These are phyloP conservation scores for Balamuthia mandrillaris DNA, from an alignment of 208 protist species.

Conservation along the genomic window DNA sequence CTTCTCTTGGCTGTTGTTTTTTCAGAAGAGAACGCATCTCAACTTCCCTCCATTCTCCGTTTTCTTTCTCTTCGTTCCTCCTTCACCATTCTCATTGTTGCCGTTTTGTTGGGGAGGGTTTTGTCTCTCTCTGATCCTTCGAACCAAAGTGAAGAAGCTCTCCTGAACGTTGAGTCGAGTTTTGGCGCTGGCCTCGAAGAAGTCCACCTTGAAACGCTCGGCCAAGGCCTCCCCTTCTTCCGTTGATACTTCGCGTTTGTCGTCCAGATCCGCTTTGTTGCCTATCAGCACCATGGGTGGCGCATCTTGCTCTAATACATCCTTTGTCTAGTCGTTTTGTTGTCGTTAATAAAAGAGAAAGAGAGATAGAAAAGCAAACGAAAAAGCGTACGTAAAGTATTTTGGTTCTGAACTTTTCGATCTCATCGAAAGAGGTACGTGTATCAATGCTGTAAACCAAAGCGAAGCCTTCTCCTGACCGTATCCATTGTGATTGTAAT, in stretches of 20 bases:
- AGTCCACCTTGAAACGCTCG: conserved; percentile 37
- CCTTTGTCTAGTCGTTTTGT: conserved; percentile 50
- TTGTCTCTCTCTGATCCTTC: conserved; percentile 67
- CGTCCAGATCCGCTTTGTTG: conserved; percentile 67
- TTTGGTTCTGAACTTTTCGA: conserved; percentile 35
- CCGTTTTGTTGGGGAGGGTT: no score
- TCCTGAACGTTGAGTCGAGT: conserved; percentile 72
- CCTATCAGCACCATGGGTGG: conserved; percentile 60
- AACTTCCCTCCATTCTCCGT: no score
- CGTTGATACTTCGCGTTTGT: conserved; percentile 60
- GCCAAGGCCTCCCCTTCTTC: conserved; percentile 68
- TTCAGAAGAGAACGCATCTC: no score
- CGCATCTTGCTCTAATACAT: conserved; percentile 67
- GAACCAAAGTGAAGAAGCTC: conserved; percentile 68
- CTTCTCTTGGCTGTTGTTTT: no score
- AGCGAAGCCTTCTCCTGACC: conserved; percentile 68
- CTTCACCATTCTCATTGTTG: no score
- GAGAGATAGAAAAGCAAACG: neutral
- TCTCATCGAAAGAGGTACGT: conserved; percentile 68
- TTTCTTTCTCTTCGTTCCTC: no score
- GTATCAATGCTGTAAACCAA: conserved; percentile 67
- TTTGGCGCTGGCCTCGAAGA: conserved; percentile 63
- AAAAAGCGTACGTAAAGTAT: neutral
- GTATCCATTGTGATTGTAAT: conserved; percentile 1
- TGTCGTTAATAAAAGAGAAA: neutral